These are phyloP conservation scores for Nitzschia palea DNA, from an alignment of 108 stramenopile species.

Conservation along the genomic window DNA sequence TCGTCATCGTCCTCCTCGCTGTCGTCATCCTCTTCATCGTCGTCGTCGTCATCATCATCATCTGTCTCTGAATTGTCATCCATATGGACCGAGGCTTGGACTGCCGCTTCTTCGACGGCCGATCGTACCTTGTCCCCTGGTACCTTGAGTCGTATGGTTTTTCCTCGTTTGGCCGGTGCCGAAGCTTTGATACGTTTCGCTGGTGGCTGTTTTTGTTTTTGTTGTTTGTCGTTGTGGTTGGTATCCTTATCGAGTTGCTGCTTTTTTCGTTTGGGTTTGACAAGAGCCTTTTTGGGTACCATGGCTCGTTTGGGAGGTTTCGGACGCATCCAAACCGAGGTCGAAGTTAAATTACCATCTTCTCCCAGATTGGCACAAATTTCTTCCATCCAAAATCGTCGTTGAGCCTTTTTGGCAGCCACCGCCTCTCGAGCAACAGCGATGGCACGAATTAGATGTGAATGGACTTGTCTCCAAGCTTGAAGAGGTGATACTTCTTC, in stretches of 20 bases:
- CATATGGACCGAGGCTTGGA: neutral
- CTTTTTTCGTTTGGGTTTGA: no score
- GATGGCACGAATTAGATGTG: constrained; percentile 51
- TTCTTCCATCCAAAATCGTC: constrained; percentile 70
- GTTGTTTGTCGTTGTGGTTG: constrained; percentile 9
- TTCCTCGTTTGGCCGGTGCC: neutral
- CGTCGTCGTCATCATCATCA: neutral
- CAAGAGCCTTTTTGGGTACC: constrained; percentile 2
- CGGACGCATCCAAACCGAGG: constrained; percentile 39
- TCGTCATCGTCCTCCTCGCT: constrained; percentile 5
- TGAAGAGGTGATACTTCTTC: constrained; percentile 23
- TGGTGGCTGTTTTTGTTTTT: constrained; percentile 3
- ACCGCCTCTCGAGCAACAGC: constrained; percentile 58
- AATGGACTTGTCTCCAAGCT: constrained; percentile 68
- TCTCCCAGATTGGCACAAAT: constrained; percentile 51
- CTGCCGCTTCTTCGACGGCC: neutral
- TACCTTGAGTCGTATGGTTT: constrained; percentile 1
- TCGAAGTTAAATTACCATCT: constrained; percentile 23
- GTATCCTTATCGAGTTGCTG: neutral
- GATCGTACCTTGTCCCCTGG: neutral
- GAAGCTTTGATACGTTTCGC: neutral
- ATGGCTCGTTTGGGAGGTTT: neutral
- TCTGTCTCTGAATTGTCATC: neutral
- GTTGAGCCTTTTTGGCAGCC: constrained; percentile 53
- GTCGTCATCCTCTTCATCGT: neutral